phyloP scores from a whole-genome alignment of 129 eudicot genomes.

The Chrysanthemum seticuspe region DNA sequence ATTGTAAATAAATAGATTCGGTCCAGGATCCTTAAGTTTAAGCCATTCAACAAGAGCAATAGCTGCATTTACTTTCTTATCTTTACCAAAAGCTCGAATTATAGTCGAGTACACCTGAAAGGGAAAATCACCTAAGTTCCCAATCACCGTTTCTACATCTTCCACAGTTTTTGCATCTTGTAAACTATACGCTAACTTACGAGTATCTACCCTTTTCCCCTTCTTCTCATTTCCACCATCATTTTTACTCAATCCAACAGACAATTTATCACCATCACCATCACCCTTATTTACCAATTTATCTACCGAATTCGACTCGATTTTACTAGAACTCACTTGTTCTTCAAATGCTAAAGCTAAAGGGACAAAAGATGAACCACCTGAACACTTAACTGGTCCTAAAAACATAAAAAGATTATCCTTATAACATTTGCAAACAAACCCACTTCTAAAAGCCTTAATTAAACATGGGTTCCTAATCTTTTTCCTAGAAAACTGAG shows the following conservation, averaged over 20 bases:
- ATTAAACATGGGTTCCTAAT: constrained; percentile 25
- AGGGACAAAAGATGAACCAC: constrained; percentile 43
- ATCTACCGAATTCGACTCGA: constrained; percentile 32
- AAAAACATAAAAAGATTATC: constrained; percentile 22
- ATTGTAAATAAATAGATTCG: constrained; percentile 70
- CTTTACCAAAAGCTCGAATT: constrained; percentile 76
- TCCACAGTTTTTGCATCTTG: constrained; percentile 60
- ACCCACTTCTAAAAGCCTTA: constrained; percentile 29
- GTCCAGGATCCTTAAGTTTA: constrained; percentile 50
- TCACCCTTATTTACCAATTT: constrained; percentile 17
- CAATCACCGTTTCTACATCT: constrained; percentile 66
- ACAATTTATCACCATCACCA: constrained; percentile 12
- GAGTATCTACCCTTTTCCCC: constrained; percentile 49
- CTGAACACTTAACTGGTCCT: constrained; percentile 28
- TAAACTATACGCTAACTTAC: constrained; percentile 47
- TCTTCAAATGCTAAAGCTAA: constrained; percentile 56
- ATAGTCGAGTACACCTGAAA: constrained; percentile 70
- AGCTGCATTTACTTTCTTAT: constrained; percentile 57
- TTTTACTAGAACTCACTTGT: constrained; percentile 34
- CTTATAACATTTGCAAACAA: constrained; percentile 26
- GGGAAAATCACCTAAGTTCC: constrained; percentile 60
- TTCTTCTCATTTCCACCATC: constrained; percentile 27
- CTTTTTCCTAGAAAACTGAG: constrained; percentile 20
- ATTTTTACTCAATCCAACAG: constrained; percentile 13
- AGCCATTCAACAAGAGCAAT: constrained; percentile 85